Percentiles rank a stretch among this genome's conserved stretches.
These are phyloP conservation scores for Scheffersomyces ergatensis DNA, from an alignment of 805 yeast species.

Conservation along the genomic window DNA sequence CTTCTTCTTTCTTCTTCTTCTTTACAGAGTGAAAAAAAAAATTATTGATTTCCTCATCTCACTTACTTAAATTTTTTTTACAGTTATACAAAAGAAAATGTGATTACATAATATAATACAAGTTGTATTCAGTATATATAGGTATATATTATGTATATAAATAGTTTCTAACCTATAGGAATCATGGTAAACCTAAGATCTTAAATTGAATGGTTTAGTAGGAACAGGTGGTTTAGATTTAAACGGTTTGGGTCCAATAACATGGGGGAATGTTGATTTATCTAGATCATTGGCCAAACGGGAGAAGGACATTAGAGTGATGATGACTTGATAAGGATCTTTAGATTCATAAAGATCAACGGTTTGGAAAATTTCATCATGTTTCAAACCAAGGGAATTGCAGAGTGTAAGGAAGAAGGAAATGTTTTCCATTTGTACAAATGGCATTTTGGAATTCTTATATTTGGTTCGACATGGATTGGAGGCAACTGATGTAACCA, in stretches of 20 bases:
- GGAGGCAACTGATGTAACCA: conserved; percentile 15
- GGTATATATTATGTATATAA: too few relatives aligned
- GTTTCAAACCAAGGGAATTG: conserved; percentile 65
- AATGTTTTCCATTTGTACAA: conserved; percentile 79
- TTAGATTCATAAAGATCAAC: conserved; percentile 67
- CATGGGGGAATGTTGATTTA: conserved; percentile 18
- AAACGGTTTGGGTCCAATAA: conserved; percentile 43
- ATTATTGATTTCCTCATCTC: too few relatives aligned
- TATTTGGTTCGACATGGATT: conserved; percentile 39
- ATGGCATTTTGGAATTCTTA: conserved; percentile 70
- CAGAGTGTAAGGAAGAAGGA: conserved; percentile 66
- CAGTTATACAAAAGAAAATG: too few relatives aligned
- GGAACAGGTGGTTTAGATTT: conserved; percentile 53
- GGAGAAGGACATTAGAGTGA: conserved; percentile 70
- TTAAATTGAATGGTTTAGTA: conserved; percentile 46
- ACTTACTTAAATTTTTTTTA: too few relatives aligned
- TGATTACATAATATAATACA: too few relatives aligned
- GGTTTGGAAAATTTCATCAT: conserved; percentile 80
- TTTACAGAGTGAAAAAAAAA: too few relatives aligned
- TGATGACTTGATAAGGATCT: conserved; percentile 78
- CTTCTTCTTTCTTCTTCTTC: too few relatives aligned
- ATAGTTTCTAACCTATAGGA: too few relatives aligned
- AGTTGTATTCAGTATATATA: too few relatives aligned
- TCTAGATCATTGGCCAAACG: conserved; percentile 55
- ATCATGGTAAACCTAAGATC: too few relatives aligned